These are phyloP conservation scores for Hygrocybe coccinea DNA, from an alignment of 768 basidiomycete species.

Conservation along the genomic window DNA sequence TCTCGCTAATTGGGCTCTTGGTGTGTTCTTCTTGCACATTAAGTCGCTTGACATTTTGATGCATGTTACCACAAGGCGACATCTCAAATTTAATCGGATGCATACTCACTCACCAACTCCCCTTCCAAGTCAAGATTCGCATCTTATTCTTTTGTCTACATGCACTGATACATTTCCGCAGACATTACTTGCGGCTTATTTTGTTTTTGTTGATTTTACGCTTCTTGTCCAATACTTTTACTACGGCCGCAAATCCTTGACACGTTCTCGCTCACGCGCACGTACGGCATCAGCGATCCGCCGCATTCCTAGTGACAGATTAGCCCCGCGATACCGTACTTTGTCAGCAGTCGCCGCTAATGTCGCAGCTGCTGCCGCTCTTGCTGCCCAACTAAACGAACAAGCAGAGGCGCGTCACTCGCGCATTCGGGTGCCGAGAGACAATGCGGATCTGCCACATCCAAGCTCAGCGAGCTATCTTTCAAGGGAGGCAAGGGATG, in stretches of 20 bases:
- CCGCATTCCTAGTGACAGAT: slow-evolving; percentile 48
- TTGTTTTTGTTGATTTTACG: slow-evolving; percentile 73
- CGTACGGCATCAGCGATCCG: slow-evolving; percentile 42
- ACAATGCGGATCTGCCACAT: slow-evolving; percentile 20
- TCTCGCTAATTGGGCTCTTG: slow-evolving; percentile 87
- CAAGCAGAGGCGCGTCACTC: slow-evolving; percentile 30
- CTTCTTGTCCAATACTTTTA: slow-evolving; percentile 80
- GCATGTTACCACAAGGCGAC: slow-evolving; percentile 55
- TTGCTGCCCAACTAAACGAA: slow-evolving; percentile 61
- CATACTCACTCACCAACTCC: slow-evolving; percentile 85
- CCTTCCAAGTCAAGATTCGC: slow-evolving; percentile 72
- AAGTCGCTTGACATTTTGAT: not conserved
- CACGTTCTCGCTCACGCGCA: slow-evolving; percentile 34
- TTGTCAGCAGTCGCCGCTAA: slow-evolving; percentile 66
- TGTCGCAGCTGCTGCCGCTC: slow-evolving; percentile 65
- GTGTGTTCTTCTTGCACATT: slow-evolving; percentile 39
- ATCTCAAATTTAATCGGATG: slow-evolving; percentile 89
- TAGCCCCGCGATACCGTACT: slow-evolving; percentile 60
- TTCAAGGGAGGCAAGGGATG: slow-evolving; percentile 27
- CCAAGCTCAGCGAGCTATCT: slow-evolving; percentile 17
- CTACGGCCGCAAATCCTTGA: slow-evolving; percentile 46
- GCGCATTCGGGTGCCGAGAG: slow-evolving; percentile 29
- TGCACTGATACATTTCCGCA: slow-evolving; percentile 29
- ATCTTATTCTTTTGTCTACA: not conserved
- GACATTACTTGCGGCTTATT: slow-evolving; percentile 91